A percentile compares a stretch with the other conserved stretches of the same genome.
Evolutionary conservation across 73 alveolate species (phyloP).

Genomic region (Blepharisma stoltei): DNA sequence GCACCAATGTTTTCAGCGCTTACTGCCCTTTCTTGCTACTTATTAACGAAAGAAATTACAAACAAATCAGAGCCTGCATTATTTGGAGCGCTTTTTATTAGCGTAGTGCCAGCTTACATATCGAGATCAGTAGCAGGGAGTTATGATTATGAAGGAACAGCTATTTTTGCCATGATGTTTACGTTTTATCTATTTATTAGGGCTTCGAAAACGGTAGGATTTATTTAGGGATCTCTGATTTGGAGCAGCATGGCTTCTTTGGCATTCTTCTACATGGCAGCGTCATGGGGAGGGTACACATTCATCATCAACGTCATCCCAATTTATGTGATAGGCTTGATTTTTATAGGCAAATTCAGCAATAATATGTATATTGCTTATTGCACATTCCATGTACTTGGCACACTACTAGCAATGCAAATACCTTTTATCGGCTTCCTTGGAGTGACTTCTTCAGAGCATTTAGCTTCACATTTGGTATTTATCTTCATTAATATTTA

Average conservation of each 20-base stretch:
- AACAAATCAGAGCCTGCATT: slow-evolving; percentile 97
- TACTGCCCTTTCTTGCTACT: slow-evolving; percentile 93
- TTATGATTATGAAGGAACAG: slow-evolving; percentile 94
- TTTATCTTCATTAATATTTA: slow-evolving; percentile 29
- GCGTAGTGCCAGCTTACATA: slow-evolving; percentile 97
- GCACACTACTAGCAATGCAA: slow-evolving; percentile 80
- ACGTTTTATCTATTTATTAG: slow-evolving; percentile 79
- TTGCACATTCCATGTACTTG: slow-evolving; percentile 76
- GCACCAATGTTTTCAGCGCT: slow-evolving; percentile 98
- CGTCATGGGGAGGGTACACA: slow-evolving; percentile 96
- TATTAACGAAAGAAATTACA: slow-evolving; percentile 94
- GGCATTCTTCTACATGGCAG: slow-evolving; percentile 77
- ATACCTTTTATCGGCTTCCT: slow-evolving; percentile 77
- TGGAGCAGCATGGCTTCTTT: slow-evolving; percentile 69
- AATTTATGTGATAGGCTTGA: slow-evolving; percentile 75
- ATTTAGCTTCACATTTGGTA: slow-evolving; percentile 86
- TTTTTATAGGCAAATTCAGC: slow-evolving; percentile 83
- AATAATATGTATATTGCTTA: slow-evolving; percentile 85
- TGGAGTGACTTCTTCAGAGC: slow-evolving; percentile 80
- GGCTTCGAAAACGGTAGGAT: slow-evolving; percentile 67
- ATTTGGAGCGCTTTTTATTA: slow-evolving; percentile 92
- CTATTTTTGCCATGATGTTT: slow-evolving; percentile 82
- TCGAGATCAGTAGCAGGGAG: slow-evolving; percentile 98
- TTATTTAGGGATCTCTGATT: slow-evolving; percentile 33
- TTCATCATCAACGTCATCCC: slow-evolving; percentile 90